Base-by-base conservation (phyloP, 2,329 filamentous ascomycete genomes). In the Rhinocladiella mackenziei region DNA sequence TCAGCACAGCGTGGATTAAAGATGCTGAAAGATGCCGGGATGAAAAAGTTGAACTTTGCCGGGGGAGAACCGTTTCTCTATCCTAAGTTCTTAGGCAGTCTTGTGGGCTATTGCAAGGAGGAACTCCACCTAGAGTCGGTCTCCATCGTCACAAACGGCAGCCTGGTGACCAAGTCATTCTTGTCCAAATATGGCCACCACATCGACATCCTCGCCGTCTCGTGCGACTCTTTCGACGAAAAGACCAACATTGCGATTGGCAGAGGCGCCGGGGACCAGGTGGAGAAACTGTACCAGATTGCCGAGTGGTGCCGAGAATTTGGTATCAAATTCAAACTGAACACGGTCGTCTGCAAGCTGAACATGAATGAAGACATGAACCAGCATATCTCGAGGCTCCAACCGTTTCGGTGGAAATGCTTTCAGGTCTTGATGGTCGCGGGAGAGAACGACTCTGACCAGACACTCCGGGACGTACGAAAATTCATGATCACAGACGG, bases 61-160 rank as follows among this genome's bases (percentile, higher is more conserved):
- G 75, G 74, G 19, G 74, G 75, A 9, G 74, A 78, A 48, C 74
- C 75, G 0, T 75, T 77, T 50, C 66, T 78, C 6, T 72, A 77
- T 50, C 65, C 66, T 0, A 55, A 58, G 17, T 65, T 67, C 39
- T 60, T 77, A 0, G 64, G 65, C 18, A 58, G 67, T 45, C 59
- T 78, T 30, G 56, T 68, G 20, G 53, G 62, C 17, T 78, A 66
- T 56, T 70, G 69, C 62, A 78, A 78, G 50, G 59, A 69, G 30
- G 63, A 67, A 0, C 63, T 79, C 0, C 33, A 54, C 0, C 60
- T 79, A 3, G 73, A 79, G 58, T 72, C 68, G 10, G 65, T 77
- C 5, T 72, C 68, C 6, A 75, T 79, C 48, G 72, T 78, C 42
- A 72, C 66, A 39, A 78, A 79, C 54, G 75, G 75, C 8, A 74